These are phyloP conservation scores for Xylariomycetidae sp. DNA, from an alignment of 2,329 filamentous ascomycete species.

Conservation along the genomic window DNA sequence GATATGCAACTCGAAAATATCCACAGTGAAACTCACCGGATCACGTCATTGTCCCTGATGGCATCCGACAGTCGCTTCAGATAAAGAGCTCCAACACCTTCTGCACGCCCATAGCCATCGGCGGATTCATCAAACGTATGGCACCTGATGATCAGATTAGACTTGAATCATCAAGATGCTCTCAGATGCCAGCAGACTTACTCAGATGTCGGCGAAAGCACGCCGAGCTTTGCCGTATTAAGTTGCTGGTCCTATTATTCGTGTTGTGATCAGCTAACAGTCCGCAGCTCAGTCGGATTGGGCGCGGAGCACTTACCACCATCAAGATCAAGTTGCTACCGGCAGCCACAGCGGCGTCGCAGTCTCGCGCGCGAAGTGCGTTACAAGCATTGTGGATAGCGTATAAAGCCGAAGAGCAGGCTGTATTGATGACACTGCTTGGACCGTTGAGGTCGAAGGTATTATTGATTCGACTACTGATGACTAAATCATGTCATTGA, in stretches of 20 bases:
- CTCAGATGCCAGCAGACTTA: neutral
- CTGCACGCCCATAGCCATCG: conserved; percentile 24
- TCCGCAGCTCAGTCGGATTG: neutral
- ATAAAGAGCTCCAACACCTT: conserved; percentile 16
- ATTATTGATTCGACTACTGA: conserved; percentile 33
- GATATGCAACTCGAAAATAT: neutral
- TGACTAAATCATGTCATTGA: conserved; percentile 12
- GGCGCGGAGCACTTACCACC: conserved; percentile 3
- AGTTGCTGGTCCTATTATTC: conserved; percentile 18
- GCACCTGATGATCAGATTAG: conserved; percentile 11
- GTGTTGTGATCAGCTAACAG: neutral
- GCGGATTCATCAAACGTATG: conserved; percentile 25
- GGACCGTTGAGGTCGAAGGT: conserved; percentile 33
- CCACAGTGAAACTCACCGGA: conserved; percentile 12
- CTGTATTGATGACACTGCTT: conserved; percentile 27
- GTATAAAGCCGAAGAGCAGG: conserved; percentile 32
- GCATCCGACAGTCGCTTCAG: conserved; percentile 24
- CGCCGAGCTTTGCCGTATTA: conserved; percentile 25
- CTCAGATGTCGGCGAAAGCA: conserved; percentile 27
- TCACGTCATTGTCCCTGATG: conserved; percentile 20
- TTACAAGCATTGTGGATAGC: conserved; percentile 27
- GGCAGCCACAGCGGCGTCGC: conserved; percentile 28
- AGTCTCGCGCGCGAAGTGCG: conserved; percentile 24
- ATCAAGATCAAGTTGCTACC: conserved; percentile 32
- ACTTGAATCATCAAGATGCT: neutral